Conservation (phyloP, 441 rosid genomes). For the Brassica balearica region DNA sequence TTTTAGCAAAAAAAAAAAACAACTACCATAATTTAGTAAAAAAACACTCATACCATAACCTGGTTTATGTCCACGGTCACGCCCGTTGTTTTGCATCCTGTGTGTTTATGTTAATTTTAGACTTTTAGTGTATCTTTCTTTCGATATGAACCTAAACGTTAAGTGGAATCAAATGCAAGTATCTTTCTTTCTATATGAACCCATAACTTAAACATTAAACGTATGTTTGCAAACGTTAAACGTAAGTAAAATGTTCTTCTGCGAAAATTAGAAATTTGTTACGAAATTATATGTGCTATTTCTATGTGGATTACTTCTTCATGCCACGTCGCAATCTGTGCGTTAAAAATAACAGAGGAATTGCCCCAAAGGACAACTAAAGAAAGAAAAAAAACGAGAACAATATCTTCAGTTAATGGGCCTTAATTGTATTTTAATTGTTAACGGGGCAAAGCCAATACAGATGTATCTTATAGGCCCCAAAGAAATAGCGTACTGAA, state of each 20-base stretch:
- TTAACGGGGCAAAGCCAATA: neutral
- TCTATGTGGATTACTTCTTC: neutral
- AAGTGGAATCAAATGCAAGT: too few species aligned
- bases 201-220: too few species aligned
- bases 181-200: too few species aligned
- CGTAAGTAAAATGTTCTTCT: neutral
- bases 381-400: neutral
- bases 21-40: neutral
- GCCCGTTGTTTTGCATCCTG: neutral
- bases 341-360: too few species aligned
- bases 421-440: neutral
- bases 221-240: neutral
- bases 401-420: neutral
- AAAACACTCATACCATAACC: neutral
- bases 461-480: neutral
- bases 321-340: too few species aligned
- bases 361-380: too few species aligned
- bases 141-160: neutral
- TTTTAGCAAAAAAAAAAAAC: too few species aligned
- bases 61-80: neutral
- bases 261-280: neutral
- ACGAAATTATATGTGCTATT: neutral
- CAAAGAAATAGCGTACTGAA: neutral
- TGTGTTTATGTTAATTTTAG: neutral
- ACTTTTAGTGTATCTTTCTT: neutral